These are phyloP conservation scores for Gnomoniopsis sp. DNA, from an alignment of 2,329 filamentous ascomycete genomes.

Conservation along the genomic window DNA sequence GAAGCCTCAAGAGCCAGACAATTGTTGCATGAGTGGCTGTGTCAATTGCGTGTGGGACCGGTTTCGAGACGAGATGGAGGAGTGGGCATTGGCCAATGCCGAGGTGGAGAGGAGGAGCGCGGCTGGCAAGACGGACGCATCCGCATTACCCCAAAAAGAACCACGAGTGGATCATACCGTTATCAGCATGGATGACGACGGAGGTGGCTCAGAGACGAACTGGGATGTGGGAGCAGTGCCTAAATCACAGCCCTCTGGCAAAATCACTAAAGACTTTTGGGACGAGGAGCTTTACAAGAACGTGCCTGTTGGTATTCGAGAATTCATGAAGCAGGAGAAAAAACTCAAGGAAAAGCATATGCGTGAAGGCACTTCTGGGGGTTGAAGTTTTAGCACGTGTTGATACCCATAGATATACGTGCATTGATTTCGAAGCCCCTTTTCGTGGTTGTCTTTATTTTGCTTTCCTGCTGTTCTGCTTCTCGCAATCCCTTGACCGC, in stretches of 20 bases:
- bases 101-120: constrained; percentile 58
- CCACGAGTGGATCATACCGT: constrained; percentile 32
- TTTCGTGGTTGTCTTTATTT: not conserved
- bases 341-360: constrained; percentile 72
- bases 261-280: constrained; percentile 50
- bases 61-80: constrained; percentile 88
- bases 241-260: constrained; percentile 20
- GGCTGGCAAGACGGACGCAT: constrained; percentile 28
- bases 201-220: constrained; percentile 68
- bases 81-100: constrained; percentile 67
- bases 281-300: constrained; percentile 70
- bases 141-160: not conserved
- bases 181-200: constrained; percentile 74
- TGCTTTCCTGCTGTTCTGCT: not conserved
- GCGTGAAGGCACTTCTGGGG: constrained; percentile 48
- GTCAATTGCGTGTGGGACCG: constrained; percentile 96
- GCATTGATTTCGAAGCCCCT: not conserved
- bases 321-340: constrained; percentile 98
- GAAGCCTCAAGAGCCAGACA: constrained; percentile 84
- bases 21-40: constrained; percentile 99
- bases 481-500: not conserved
- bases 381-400: constrained; percentile 24
- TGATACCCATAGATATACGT: not conserved
- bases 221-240: constrained; percentile 48
- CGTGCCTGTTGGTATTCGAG: constrained; percentile 87